Evolutionary conservation across 306 rosid genomes (phyloP), one percentile per base, ranked within the genome.

Genomic region (Vigna trinervia): DNA sequence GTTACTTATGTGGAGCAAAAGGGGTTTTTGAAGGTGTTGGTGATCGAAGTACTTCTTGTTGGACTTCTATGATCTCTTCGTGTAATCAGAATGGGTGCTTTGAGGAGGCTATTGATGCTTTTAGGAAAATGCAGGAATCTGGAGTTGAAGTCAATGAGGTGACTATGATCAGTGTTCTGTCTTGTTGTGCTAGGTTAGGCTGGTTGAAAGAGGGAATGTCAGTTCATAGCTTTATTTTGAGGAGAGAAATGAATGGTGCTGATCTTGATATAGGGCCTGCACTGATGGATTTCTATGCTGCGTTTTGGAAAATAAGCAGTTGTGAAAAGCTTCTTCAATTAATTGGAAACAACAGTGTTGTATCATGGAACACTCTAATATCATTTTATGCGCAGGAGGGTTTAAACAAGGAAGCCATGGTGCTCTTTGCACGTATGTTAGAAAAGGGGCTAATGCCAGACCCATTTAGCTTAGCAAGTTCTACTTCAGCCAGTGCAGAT

Each of bases 11-110:
- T 17, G 77, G 78, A 75, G 91, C 89, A 38, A 82, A 87, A 79
- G 63, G 38, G 57, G 32, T 89, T 39, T 92, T 92, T 77, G 74
- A 30, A 66, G 73, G 28, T 47, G 62, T 85, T 19, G 8, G 51
- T 62, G 38, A 53, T 43, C 80, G 64, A 47, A 80, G 79, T 73
- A 87, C 90, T 81, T 82, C 86, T 62, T 85, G 88, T 69, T 92
- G 97, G 95, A 90, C 93, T 28, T 87, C 93, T 17, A 84, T 94
- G 93, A 87, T 92, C 76, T 92, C 96, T 43, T 75, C 91, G 75
- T 89, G 81, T 71, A 88, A 90, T 87, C 92, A 84, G 73, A 78
- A 43, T 9, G 86, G 85, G 62, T 78, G 30, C 57, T 89, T 85
- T 74, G 50, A 20, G 19, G 84, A 85, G 72, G 98, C 95, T 2